Percentiles rank a stretch among this genome's conserved stretches.
Conservation (phyloP, 1,284 basidiomycete species). For the Xerocomus nothofagi region DNA sequence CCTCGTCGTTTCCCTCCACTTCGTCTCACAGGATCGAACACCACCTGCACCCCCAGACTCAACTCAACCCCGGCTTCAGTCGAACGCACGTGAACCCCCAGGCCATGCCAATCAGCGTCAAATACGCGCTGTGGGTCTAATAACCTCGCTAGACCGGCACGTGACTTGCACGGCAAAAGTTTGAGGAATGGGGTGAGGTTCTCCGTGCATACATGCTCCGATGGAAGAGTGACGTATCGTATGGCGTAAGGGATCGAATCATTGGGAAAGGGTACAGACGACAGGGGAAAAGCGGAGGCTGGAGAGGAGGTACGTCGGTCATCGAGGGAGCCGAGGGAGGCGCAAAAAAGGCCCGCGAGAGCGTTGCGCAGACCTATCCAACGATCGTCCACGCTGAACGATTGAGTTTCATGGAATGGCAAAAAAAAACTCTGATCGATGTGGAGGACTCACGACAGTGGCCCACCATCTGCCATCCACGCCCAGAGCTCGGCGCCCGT, state of each 20-base stretch:
- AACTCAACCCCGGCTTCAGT: constrained; percentile 55
- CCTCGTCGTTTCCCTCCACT: constrained; percentile 55
- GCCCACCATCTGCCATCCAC: constrained; percentile 72
- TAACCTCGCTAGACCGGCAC: constrained; percentile 85
- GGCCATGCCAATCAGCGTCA: constrained; percentile 85
- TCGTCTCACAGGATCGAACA: constrained; percentile 75
- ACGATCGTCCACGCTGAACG: constrained; percentile 62
- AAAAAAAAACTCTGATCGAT: neutral
- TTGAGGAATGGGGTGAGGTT: constrained; percentile 96
- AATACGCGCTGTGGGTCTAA: constrained; percentile 87
- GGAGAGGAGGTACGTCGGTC: constrained; percentile 71
- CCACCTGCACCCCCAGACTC: constrained; percentile 76
- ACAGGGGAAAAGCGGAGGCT: constrained; percentile 45
- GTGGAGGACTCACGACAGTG: constrained; percentile 45
- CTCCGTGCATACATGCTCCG: constrained; percentile 91
- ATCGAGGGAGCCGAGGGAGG: constrained; percentile 80
- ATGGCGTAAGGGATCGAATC: constrained; percentile 43
- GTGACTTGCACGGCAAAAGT: constrained; percentile 88
- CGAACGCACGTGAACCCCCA: constrained; percentile 70
- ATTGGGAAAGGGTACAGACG: constrained; percentile 6
- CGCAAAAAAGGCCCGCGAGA: constrained; percentile 91
- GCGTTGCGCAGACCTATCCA: constrained; percentile 89
- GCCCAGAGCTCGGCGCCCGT: constrained; percentile 89
- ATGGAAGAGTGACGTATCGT: constrained; percentile 77
- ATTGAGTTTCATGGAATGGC: neutral